phyloP scores from a whole-genome alignment of 306 rosid genomes.

The Mimosa bimucronata region DNA sequence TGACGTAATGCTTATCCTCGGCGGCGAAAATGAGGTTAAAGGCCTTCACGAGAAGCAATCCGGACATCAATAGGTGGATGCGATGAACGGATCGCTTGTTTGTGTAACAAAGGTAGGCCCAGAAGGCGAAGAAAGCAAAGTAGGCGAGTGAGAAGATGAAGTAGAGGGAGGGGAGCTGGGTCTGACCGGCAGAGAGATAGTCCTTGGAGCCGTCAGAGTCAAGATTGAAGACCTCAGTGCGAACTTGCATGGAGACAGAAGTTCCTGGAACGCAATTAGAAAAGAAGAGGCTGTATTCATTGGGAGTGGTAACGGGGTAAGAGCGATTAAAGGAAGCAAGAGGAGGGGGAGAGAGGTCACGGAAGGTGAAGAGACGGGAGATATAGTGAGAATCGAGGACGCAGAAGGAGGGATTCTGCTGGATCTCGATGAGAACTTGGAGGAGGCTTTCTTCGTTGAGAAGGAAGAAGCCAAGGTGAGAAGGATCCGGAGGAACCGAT shows the following conservation, averaged over 20 bases:
- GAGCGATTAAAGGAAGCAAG: constrained; percentile 50
- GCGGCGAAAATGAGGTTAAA: constrained; percentile 84
- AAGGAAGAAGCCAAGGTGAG: constrained; percentile 83
- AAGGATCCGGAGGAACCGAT: constrained; percentile 35
- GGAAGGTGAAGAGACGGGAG: constrained; percentile 59
- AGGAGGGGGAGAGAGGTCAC: constrained; percentile 79
- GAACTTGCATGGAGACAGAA: constrained; percentile 80
- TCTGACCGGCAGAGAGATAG: constrained; percentile 87
- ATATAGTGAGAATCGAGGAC: constrained; percentile 69
- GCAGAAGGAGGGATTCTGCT: constrained; percentile 70
- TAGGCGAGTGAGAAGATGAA: constrained; percentile 59
- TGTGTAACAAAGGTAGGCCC: constrained; percentile 55
- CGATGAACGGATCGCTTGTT: constrained; percentile 69
- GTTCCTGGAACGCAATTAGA: constrained; percentile 74
- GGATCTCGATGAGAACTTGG: constrained; percentile 85
- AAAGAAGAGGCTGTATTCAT: constrained; percentile 79
- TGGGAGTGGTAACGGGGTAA: constrained; percentile 62
- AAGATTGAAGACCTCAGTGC: constrained; percentile 69
- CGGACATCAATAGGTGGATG: constrained; percentile 79
- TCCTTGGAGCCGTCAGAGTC: constrained; percentile 62
- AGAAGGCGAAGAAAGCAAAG: constrained; percentile 57
- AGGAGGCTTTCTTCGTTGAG: constrained; percentile 79
- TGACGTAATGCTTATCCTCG: constrained; percentile 84
- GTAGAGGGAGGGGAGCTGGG: constrained; percentile 73
- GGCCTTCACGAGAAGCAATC: constrained; percentile 68